phyloP scores from a whole-genome alignment of 1,284 basidiomycete genomes.

The Exsudoporus floridanus region DNA sequence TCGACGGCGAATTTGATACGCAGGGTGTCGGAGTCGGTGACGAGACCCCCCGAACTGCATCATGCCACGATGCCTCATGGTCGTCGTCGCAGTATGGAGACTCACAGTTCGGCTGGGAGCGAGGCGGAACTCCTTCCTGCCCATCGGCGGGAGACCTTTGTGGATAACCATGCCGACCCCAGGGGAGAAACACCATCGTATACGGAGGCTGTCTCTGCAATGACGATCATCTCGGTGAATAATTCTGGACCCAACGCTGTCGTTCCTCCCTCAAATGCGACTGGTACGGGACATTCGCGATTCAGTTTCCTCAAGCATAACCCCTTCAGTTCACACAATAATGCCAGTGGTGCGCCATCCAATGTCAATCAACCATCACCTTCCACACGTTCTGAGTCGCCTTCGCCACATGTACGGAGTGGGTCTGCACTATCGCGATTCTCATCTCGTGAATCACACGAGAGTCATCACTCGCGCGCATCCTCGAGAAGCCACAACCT shows the following conservation, averaged over 20 bases:
- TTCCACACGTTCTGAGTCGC: constrained; percentile 11
- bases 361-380: neutral
- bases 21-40: constrained; percentile 4
- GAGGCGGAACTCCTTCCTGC: constrained; percentile 26
- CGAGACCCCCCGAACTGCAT: constrained; percentile 20
- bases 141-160: constrained; percentile 26
- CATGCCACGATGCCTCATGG: neutral
- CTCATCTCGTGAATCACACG: constrained; percentile 30
- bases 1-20: constrained; percentile 27
- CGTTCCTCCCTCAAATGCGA: neutral
- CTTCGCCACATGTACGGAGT: constrained; percentile 10
- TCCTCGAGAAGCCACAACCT: constrained; percentile 12
- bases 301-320: constrained; percentile 30
- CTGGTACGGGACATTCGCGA: constrained; percentile 14
- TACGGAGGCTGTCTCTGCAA: constrained; percentile 50
- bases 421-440: constrained; percentile 23
- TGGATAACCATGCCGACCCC: constrained; percentile 30
- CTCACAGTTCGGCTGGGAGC: constrained; percentile 25
- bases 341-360: neutral
- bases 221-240: constrained; percentile 10
- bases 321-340: constrained; percentile 17
- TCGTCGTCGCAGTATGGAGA: constrained; percentile 16
- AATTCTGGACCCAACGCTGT: constrained; percentile 5
- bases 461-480: constrained; percentile 19
- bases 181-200: constrained; percentile 66